phyloP scores from a whole-genome alignment of 1,139 yeast species.

The Groenewaldozyma sp. region DNA sequence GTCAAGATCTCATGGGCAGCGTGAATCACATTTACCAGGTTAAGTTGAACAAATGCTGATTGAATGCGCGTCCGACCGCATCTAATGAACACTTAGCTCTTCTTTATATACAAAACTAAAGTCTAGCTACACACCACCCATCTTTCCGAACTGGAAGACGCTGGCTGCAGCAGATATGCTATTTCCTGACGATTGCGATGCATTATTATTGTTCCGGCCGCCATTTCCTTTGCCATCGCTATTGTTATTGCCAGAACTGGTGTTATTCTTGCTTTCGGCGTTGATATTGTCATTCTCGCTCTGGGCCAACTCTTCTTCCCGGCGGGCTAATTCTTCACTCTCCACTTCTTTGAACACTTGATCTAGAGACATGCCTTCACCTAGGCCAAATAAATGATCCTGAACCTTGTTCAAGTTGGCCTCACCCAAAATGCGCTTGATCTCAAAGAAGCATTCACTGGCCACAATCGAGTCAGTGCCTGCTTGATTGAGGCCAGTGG shows the following conservation, averaged over 20 bases:
- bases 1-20: too few species aligned
- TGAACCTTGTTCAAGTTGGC: constrained; percentile 23
- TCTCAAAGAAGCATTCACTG: constrained; percentile 42
- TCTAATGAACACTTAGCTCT: too few species aligned
- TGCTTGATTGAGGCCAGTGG: constrained; percentile 34
- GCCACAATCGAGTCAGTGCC: constrained; percentile 46
- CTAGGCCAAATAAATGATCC: constrained; percentile 32
- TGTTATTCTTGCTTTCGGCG: constrained; percentile 4
- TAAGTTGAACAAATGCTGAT: too few species aligned
- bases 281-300: constrained; percentile 4
- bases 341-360: constrained; percentile 9
- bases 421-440: constrained; percentile 33
- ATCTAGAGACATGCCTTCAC: constrained; percentile 15
- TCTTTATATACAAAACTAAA: too few species aligned
- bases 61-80: too few species aligned
- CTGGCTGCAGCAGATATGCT: constrained; percentile 18
- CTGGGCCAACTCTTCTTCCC: constrained; percentile 3
- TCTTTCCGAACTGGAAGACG: constrained; percentile 27
- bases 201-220: neutral
- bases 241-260: constrained; percentile 7
- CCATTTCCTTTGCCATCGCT: constrained; percentile 3
- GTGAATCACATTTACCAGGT: too few species aligned
- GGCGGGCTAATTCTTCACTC: constrained; percentile 9
- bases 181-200: neutral
- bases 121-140: constrained; percentile 25